Conservation (phyloP, 1,139 yeast genomes). For the Candida sp. region DNA sequence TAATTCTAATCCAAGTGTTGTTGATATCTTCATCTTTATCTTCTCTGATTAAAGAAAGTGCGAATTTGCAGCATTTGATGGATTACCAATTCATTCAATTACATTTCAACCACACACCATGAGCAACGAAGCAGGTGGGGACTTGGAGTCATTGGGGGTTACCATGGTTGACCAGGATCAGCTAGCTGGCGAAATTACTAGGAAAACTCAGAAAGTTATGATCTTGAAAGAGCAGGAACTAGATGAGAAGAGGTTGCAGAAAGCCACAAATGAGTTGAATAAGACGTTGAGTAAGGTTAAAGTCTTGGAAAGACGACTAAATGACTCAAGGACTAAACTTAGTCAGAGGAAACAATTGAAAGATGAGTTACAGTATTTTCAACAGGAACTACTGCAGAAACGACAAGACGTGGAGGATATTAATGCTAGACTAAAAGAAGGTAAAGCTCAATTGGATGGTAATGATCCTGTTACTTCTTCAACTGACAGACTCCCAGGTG, state of each 20-base stretch:
- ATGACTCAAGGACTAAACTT: slow-evolving; percentile 56
- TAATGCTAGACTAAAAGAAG: slow-evolving; percentile 43
- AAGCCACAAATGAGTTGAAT: slow-evolving; percentile 49
- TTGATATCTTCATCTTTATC: no score
- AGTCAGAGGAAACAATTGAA: slow-evolving; percentile 58
- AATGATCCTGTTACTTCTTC: slow-evolving; percentile 10
- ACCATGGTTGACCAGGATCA: slow-evolving; percentile 71
- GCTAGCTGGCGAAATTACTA: slow-evolving; percentile 68
- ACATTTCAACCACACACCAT: neutral
- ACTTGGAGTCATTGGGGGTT: slow-evolving; percentile 25
- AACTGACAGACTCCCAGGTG: slow-evolving; percentile 52
- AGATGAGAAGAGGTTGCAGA: slow-evolving; percentile 70
- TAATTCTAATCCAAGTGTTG: no score
- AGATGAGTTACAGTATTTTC: slow-evolving; percentile 53
- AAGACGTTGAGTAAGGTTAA: slow-evolving; percentile 42
- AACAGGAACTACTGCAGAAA: slow-evolving; percentile 51
- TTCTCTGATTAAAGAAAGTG: no score
- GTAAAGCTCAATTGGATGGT: slow-evolving; percentile 15
- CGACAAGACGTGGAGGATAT: slow-evolving; percentile 68
- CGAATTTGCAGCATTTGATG: neutral
- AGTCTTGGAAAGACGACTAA: slow-evolving; percentile 45
- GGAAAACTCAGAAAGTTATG: slow-evolving; percentile 63
- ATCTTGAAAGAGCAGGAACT: slow-evolving; percentile 63
- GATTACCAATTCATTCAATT: neutral
- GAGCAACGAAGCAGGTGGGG: slow-evolving; percentile 7